phyloP scores from a whole-genome alignment of 2,329 filamentous ascomycete genomes.

The Podosphaera fusca region DNA sequence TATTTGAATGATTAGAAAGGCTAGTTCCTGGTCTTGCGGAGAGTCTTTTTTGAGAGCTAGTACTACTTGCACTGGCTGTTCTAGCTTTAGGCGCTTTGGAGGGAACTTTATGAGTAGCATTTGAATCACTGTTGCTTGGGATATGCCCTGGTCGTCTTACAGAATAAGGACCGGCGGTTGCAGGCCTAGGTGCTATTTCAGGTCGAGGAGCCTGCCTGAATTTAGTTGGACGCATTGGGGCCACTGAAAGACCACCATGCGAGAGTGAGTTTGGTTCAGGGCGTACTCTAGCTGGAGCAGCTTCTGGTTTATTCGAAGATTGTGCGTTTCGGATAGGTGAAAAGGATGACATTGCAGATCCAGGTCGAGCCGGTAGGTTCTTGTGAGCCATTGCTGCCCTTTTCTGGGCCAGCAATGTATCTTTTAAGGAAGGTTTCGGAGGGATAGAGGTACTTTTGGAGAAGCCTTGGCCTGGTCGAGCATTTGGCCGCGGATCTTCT shows the following conservation, averaged over 20 bases:
- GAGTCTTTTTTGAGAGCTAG: slow-evolving; percentile 17
- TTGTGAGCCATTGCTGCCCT: slow-evolving; percentile 29
- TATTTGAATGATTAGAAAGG: slow-evolving; percentile 15
- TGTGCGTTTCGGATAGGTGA: slow-evolving; percentile 26
- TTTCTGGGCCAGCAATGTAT: slow-evolving; percentile 68
- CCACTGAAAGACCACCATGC: slow-evolving; percentile 36
- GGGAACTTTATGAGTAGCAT: slow-evolving; percentile 14
- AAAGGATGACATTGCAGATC: slow-evolving; percentile 39
- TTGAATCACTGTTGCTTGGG: slow-evolving; percentile 12
- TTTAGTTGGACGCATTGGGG: slow-evolving; percentile 36
- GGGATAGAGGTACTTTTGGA: slow-evolving; percentile 36
- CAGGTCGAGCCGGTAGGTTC: slow-evolving; percentile 32
- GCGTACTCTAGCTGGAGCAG: slow-evolving; percentile 21
- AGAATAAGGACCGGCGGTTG: slow-evolving; percentile 43
- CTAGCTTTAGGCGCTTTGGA: slow-evolving; percentile 21
- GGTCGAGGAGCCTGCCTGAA: slow-evolving; percentile 23
- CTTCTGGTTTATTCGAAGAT: slow-evolving; percentile 14
- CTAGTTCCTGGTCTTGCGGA: slow-evolving; percentile 15
- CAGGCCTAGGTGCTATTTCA: slow-evolving; percentile 31
- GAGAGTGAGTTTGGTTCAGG: slow-evolving; percentile 16
- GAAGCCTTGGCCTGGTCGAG: slow-evolving; percentile 33
- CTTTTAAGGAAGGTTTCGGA: slow-evolving; percentile 46
- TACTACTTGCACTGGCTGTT: slow-evolving; percentile 26
- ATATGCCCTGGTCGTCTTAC: slow-evolving; percentile 21
- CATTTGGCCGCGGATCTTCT: slow-evolving; percentile 24